phyloP scores from a whole-genome alignment of 140 eudicot genomes.

The Ambrosia hybrid region DNA sequence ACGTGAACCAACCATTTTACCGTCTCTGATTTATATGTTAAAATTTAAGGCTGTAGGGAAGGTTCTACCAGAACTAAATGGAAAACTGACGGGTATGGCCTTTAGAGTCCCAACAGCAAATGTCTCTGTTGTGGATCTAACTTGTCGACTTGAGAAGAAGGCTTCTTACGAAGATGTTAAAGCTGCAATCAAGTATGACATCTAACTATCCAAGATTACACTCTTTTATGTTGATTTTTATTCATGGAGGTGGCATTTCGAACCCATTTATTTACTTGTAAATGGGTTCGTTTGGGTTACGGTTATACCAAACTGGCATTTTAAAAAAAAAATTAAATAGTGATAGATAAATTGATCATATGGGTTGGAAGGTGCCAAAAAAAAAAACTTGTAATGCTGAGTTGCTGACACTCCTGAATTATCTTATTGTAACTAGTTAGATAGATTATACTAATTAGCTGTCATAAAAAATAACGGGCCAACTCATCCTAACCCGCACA shows the following conservation, averaged over 20 bases:
- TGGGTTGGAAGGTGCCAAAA: neutral
- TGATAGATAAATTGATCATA: no score
- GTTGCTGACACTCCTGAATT: neutral
- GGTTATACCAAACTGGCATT: no score
- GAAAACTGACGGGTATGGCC: constrained; percentile 32
- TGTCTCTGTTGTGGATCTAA: constrained; percentile 94
- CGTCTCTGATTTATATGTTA: neutral
- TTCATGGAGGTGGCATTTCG: no score
- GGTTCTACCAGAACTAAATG: constrained; percentile 89
- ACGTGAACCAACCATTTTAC: neutral
- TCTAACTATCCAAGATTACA: neutral
- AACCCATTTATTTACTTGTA: neutral
- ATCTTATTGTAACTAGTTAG: neutral
- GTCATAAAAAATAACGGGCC: neutral
- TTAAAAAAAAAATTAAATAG: no score
- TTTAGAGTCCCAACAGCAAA: constrained; percentile 91
- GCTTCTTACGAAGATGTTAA: constrained; percentile 93
- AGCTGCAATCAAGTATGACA: constrained; percentile 76
- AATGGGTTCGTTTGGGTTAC: neutral
- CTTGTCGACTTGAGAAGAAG: constrained; percentile 87
- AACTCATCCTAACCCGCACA: neutral
- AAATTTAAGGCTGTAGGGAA: constrained; percentile 85
- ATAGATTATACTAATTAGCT: neutral
- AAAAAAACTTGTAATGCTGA: neutral
- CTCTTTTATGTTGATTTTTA: constrained; percentile 7